phyloP scores from a whole-genome alignment of 2,329 filamentous ascomycete genomes.

The Pseudogymnoascus sp. region DNA sequence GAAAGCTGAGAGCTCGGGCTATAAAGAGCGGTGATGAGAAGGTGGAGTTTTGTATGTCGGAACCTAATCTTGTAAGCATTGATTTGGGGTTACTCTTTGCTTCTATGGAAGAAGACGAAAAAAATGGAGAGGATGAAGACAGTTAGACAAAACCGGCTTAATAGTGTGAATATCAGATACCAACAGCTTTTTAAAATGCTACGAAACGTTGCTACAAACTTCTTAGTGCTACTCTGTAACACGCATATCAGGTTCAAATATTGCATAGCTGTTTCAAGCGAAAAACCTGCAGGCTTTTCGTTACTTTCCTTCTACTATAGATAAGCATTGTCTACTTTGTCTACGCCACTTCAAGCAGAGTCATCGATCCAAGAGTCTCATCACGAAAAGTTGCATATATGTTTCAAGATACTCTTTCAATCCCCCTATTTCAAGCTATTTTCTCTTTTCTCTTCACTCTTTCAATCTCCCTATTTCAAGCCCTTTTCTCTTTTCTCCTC shows the following conservation, averaged over 20 bases:
- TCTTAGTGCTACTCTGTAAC: too few species aligned
- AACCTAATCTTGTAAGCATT: not conserved
- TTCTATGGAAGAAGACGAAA: not conserved
- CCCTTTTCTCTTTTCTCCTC: not conserved
- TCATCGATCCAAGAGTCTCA: not conserved
- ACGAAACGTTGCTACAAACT: too few species aligned
- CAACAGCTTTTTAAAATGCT: too few species aligned
- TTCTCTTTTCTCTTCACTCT: not conserved
- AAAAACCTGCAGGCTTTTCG: too few species aligned
- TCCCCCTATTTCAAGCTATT: not conserved
- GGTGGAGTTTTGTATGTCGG: constrained; percentile 12
- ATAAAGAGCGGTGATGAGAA: constrained; percentile 9
- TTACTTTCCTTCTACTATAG: not conserved
- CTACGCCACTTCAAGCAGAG: not conserved
- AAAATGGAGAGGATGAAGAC: too few species aligned
- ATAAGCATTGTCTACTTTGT: not conserved
- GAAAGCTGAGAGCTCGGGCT: not conserved
- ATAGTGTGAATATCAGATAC: too few species aligned
- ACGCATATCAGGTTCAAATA: too few species aligned
- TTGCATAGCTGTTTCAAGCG: too few species aligned
- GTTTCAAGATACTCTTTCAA: not conserved
- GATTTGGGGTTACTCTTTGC: not conserved
- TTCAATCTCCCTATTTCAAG: not conserved
- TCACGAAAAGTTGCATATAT: not conserved
- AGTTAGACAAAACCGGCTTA: too few species aligned